These are phyloP conservation scores for Aulographum hederae DNA, from an alignment of 2,329 filamentous ascomycete species.

Conservation along the genomic window DNA sequence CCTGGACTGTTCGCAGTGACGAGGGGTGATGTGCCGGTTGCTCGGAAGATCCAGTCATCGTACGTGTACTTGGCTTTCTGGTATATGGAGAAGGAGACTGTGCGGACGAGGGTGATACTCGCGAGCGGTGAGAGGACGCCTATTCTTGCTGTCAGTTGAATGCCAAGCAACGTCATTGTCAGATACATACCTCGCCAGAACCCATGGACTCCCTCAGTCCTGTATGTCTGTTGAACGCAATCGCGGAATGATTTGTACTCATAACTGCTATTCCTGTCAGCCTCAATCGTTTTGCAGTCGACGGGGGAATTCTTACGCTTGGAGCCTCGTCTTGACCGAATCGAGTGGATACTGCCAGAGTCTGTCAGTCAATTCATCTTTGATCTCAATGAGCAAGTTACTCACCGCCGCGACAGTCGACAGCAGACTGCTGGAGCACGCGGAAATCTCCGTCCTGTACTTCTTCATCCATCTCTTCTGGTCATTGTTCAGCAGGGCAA, in stretches of 20 bases:
- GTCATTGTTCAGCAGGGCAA: constrained; percentile 20
- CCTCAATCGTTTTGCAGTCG: too few relatives aligned
- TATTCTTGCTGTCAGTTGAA: constrained; percentile 12
- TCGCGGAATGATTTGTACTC: constrained; percentile 57
- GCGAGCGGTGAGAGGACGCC: constrained; percentile 66
- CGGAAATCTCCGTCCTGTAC: constrained; percentile 66
- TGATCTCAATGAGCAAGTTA: constrained; percentile 5
- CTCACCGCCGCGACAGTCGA: constrained; percentile 55
- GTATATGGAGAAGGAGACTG: constrained; percentile 65
- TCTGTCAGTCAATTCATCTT: too few relatives aligned
- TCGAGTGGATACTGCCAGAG: constrained; percentile 59
- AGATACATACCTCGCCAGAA: constrained; percentile 30
- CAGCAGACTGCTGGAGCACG: constrained; percentile 57
- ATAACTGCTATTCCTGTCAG: constrained; percentile 26
- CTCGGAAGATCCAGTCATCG: constrained; percentile 47
- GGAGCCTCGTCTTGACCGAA: constrained; percentile 79
- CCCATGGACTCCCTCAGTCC: constrained; percentile 27
- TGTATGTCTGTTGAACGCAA: constrained; percentile 60
- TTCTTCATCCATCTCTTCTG: constrained; percentile 45
- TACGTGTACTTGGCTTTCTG: constrained; percentile 57
- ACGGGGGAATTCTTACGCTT: constrained; percentile 32
- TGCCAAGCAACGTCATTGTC: constrained; percentile 5
- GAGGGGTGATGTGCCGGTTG: constrained; percentile 52
- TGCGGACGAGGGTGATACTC: constrained; percentile 60
- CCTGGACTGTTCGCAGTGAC: constrained; percentile 52